Conservation (phyloP, 371 early-diverging fungal species). For the Conidiobolus incongruus region DNA sequence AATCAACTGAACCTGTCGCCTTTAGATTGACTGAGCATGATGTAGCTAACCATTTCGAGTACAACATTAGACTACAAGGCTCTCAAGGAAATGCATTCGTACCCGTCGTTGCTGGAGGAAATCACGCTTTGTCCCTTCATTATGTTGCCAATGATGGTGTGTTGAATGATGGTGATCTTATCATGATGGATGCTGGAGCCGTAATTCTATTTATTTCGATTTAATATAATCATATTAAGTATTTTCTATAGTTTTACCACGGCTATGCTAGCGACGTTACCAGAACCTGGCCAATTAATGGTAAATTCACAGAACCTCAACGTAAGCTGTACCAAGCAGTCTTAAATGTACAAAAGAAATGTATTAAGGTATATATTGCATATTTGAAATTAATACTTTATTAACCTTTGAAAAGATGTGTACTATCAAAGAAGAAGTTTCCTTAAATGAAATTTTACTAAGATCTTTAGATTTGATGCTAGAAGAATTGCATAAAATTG, state of each 20-base stretch:
- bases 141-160: constrained; percentile 72
- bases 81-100: constrained; percentile 74
- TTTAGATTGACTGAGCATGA: constrained; percentile 41
- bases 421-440: constrained; percentile 32
- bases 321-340: constrained; percentile 66
- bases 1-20: constrained; percentile 23
- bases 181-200: constrained; percentile 84
- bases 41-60: constrained; percentile 56
- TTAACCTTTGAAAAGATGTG: constrained; percentile 29
- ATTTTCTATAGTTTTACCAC: constrained; percentile 32
- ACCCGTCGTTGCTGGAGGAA: constrained; percentile 88
- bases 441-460: constrained; percentile 65
- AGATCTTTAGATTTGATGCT: constrained; percentile 33
- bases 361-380: constrained; percentile 35
- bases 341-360: constrained; percentile 59
- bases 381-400: neutral
- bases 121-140: constrained; percentile 77
- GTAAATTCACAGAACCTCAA: constrained; percentile 63
- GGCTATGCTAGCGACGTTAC: constrained; percentile 83
- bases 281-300: constrained; percentile 84
- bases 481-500: constrained; percentile 35
- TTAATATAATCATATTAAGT: neutral
- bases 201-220: constrained; percentile 10
- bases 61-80: constrained; percentile 38
- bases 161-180: constrained; percentile 48